Evolutionary conservation across 805 yeast species (phyloP).

Genomic region (Candida odintsovae): DNA sequence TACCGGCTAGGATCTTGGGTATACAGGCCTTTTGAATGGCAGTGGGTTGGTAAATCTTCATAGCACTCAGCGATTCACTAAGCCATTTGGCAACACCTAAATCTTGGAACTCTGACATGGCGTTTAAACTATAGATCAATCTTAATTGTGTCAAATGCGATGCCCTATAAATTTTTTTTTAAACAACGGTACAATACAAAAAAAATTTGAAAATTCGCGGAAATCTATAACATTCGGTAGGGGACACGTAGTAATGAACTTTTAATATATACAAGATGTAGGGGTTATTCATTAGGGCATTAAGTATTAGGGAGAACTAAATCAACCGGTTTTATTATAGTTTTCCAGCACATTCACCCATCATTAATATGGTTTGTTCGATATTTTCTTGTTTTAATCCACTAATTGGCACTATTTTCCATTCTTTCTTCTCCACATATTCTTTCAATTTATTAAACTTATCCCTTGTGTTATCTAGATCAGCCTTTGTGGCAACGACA

Average conservation of each 20-base stretch:
- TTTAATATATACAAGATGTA: neutral
- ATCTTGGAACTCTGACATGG: slow-evolving; percentile 36
- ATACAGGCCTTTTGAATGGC: slow-evolving; percentile 84
- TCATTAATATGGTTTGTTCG: slow-evolving; percentile 59
- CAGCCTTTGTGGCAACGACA: slow-evolving; percentile 94
- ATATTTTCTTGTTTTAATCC: slow-evolving; percentile 71
- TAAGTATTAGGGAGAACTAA: too few species aligned
- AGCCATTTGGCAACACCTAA: slow-evolving; percentile 88
- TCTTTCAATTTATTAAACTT: slow-evolving; percentile 41
- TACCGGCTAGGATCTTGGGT: slow-evolving; percentile 70
- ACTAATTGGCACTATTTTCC: slow-evolving; percentile 83
- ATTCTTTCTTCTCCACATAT: slow-evolving; percentile 37
- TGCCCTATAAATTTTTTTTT: neutral
- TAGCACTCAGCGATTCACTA: slow-evolving; percentile 67
- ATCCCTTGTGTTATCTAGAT: slow-evolving; percentile 48
- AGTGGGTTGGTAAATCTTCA: slow-evolving; percentile 82
- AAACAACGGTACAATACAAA: neutral
- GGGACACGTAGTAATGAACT: neutral
- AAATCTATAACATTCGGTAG: neutral
- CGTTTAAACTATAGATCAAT: neutral
- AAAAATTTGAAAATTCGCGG: neutral
- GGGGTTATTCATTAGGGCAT: neutral
- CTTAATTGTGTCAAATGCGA: slow-evolving; percentile 1
- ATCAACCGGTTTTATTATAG: slow-evolving; percentile 4
- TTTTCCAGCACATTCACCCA: slow-evolving; percentile 48